Evolutionary conservation across 805 yeast genomes (phyloP), one percentile per base, ranked within the genome.

Genomic region (Komagataella kurtzmanii): DNA sequence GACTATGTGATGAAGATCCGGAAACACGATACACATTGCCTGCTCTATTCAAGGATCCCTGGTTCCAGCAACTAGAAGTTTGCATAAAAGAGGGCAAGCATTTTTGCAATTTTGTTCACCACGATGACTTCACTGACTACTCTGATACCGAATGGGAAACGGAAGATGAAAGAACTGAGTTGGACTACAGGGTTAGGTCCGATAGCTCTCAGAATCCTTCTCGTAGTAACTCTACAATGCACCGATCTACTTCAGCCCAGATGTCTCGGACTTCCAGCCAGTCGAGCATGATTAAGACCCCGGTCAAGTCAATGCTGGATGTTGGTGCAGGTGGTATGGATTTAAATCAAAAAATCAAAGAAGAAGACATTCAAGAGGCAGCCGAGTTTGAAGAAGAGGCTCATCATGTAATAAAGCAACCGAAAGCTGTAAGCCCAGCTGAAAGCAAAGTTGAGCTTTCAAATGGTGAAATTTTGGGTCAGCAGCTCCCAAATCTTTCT

Each of bases 1-100:
- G 87, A 61, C 67, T 86, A 51, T 77, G 83, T 57, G 90, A 85
- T 62, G 87, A 88, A 5, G 69, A 77, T 17, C 69, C 76, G 0
- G 60, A 60, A 1, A 70, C 79, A 12, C 71, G 95, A 54, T 83
- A 81, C 61, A 70, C 76, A n/a, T 59, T 86, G 58, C 72, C 73
- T 7, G 75, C 74, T 43, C 67, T 86, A 30, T 78, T 82, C 54
- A 60, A 68, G 8, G 93, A 86, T 58, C 83, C 86, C 2, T 83
- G 87, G 78, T 85, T 85, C 62, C 68, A 66, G 45, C 57, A 66
- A 8, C 69, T 84, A 52, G 88, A 83, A 58, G 78, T 80, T 72
- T 85, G 93, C 64, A 57, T 77, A 24, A 72, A 73, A 57, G 87
- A 81, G 61, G 59, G 57, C 49, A 59, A 59, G 12, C 58, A 60